Evolutionary conservation across 305 asterid species (phyloP), one percentile per base, ranked within the genome.

Genomic region (Petunia hybrid): DNA sequence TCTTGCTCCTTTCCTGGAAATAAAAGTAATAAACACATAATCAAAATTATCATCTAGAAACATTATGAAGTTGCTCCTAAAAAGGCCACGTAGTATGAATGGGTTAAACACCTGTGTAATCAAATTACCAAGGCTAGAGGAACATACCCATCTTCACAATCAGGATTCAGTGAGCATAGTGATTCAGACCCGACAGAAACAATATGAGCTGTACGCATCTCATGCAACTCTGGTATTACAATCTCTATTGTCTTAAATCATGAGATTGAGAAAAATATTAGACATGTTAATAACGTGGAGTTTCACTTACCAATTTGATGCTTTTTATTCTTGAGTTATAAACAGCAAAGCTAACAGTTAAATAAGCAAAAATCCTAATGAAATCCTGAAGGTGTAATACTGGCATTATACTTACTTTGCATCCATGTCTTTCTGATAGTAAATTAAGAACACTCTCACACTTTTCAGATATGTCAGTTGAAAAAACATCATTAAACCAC

Each of bases 401-500:
- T 60, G 81, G 81, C 77, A 80, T 69, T 61, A 31, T 82, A 38
- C 87, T 82, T 89, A 96, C 98, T 91, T 89, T 87, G 90, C 98
- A 93, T 75, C 98, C 97, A 87, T 91, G 83, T 73, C 89, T 88
- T 90, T 93, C 97, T 62, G 86, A 85, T 83, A 96, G 91, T 56
- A 85, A 88, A 82, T 85, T 86, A 82, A 96, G 98, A 82, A 89
- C 85, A 84, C 92, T 96, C 85, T 90, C 98, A 62, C 98, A 96
- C 89, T 91, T 96, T 41, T 63, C 82, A 75, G 99, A 90, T 83
- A 94, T 92, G 16, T 94, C 98, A 84, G 91, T 80, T 68, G 98
- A 93, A 91, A 92, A 94, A 77, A 94, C 98, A 81, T 96, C 99
- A 88, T 91, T 91, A 85, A 96, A 96, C 99, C 99, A 96, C 98